Evolutionary conservation across 2,329 filamentous ascomycete genomes (phyloP).

Genomic region (Ampelomyces quisqualis): DNA sequence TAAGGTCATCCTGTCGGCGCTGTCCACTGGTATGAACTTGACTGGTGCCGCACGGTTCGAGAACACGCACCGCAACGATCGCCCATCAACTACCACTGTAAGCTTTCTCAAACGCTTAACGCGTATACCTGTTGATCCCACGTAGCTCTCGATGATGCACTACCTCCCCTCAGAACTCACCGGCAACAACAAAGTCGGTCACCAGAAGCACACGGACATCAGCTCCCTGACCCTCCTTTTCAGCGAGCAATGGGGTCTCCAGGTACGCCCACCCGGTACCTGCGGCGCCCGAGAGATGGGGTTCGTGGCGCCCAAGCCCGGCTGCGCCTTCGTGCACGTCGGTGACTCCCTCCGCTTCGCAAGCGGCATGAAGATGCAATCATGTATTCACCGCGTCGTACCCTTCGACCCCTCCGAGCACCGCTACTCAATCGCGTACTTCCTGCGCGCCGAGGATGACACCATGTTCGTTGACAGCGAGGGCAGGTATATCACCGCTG

Average conservation of each 20-base stretch:
- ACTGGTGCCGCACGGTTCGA: slow-evolving; percentile 32
- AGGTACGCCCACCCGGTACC: slow-evolving; percentile 56
- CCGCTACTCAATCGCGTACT: slow-evolving; percentile 62
- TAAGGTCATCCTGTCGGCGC: slow-evolving; percentile 51
- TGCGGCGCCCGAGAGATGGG: slow-evolving; percentile 32
- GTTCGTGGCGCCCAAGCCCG: slow-evolving; percentile 53
- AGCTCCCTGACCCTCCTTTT: slow-evolving; percentile 45
- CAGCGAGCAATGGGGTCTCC: slow-evolving; percentile 59
- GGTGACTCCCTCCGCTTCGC: slow-evolving; percentile 61
- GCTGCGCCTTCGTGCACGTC: slow-evolving; percentile 59
- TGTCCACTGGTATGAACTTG: slow-evolving; percentile 37
- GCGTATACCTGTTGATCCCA: too few relatives aligned
- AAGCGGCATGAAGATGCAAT: slow-evolving; percentile 55
- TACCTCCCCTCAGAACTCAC: slow-evolving; percentile 30
- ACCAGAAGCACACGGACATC: slow-evolving; percentile 40
- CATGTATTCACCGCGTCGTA: slow-evolving; percentile 60
- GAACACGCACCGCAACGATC: slow-evolving; percentile 35
- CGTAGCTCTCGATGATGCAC: slow-evolving; percentile 36
- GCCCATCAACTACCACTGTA: slow-evolving; percentile 35
- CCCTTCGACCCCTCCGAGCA: slow-evolving; percentile 55
- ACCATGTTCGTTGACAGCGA: slow-evolving; percentile 58
- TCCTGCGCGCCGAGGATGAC: slow-evolving; percentile 59
- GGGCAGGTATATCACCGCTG: slow-evolving; percentile 56
- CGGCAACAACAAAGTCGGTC: slow-evolving; percentile 27
- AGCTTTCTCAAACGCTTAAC: slow-evolving; percentile 5